Evolutionary conservation across 441 rosid genomes (phyloP), one percentile per base, ranked within the genome.

Genomic region (Francoa sonchifolia): DNA sequence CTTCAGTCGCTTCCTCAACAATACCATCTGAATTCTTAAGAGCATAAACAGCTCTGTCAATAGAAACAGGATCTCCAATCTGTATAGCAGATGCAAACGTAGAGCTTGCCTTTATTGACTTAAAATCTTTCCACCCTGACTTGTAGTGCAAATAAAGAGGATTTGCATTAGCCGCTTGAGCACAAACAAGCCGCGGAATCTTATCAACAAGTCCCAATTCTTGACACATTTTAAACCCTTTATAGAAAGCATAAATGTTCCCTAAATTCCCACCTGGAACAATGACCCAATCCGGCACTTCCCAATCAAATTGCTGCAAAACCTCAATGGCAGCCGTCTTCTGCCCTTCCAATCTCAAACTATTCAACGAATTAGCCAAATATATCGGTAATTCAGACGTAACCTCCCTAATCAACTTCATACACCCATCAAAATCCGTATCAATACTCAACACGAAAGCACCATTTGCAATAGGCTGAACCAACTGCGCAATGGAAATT

Each of bases 401-500:
- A 16, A 78, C 68, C 57, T 74, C 79, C 19, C 87, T 60, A 17
- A 78, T 74, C 30, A 78, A 50, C 65, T 74, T 72, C 87, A 78
- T 78, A 10, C 87, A 78, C 0, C 87, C 87, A 35, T 78, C 82
- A 3, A 74, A 78, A 58, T 78, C 80, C 3, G 82, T 74, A 46
- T 78, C 82, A 6, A 78, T 69, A 34, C 87, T 74, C 25, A 78
- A 53, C 26, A 78, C 87, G 28, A 78, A 78, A 6, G 87, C 82
- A 21, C 87, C 82, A 19, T 78, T 78, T 0, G 87, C 82, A 1
- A 78, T 78, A 0, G 82, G 82, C 52, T 78, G 87, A 9, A 78
- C 87, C 32, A 78, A 49, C 57, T 78, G 87, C n/a, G 87, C 87
- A 45, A 78, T 69, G 4, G 82, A 78, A 61, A 78, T 78, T 48